Evolutionary conservation across 2,329 filamentous ascomycete species (phyloP).

Genomic region (Fusarium sp.): DNA sequence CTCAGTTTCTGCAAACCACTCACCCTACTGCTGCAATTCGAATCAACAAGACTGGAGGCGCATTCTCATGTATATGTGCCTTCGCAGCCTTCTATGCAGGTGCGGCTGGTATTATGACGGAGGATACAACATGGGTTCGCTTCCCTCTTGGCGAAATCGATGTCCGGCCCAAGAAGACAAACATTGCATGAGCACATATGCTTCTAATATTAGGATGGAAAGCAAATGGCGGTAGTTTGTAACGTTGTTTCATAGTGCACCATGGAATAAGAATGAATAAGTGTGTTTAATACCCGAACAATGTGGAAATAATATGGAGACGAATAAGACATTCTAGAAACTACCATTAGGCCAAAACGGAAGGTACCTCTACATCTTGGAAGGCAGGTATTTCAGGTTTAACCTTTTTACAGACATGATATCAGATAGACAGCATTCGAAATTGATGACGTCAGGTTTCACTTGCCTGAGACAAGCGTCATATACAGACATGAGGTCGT

Average conservation of each 20-base stretch:
- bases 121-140: slow-evolving; percentile 54
- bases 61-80: slow-evolving; percentile 51
- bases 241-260: background rate
- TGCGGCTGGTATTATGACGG: slow-evolving; percentile 53
- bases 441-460: slow-evolving; percentile 9
- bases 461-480: no score
- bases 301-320: background rate
- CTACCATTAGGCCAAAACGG: no score
- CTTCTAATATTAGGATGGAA: background rate
- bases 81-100: slow-evolving; percentile 54
- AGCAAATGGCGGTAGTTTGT: background rate
- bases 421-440: background rate
- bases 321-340: background rate
- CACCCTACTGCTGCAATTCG: slow-evolving; percentile 52
- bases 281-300: background rate
- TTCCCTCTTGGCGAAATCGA: slow-evolving; percentile 53
- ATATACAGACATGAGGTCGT: background rate
- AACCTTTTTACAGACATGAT: no score
- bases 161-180: slow-evolving; percentile 34
- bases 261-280: background rate
- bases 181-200: slow-evolving; percentile 27
- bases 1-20: slow-evolving; percentile 60
- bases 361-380: no score
- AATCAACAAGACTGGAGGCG: slow-evolving; percentile 57
- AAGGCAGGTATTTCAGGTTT: no score